phyloP scores from a whole-genome alignment of 2,329 filamentous ascomycete genomes.

The Zymoseptoria ardabiliae region DNA sequence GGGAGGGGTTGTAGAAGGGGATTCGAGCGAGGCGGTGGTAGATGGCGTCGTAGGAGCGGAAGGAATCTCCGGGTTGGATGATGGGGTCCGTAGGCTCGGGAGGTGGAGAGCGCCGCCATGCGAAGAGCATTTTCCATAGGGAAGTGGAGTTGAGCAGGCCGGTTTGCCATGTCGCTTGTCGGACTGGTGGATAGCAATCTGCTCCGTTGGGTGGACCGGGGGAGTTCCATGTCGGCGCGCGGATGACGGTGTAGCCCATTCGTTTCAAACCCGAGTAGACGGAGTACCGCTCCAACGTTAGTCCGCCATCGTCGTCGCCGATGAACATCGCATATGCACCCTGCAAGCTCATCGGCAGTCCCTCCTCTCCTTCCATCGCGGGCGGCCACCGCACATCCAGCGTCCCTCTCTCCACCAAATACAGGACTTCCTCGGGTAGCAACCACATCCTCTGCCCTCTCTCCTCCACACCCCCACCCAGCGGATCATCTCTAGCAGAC shows the following conservation, averaged over 20 bases:
- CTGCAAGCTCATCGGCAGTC: conserved; percentile 82
- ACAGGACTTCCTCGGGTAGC: conserved; percentile 84
- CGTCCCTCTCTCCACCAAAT: conserved; percentile 77
- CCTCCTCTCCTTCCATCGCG: conserved; percentile 41
- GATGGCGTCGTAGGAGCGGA: conserved; percentile 55
- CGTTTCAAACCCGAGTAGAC: conserved; percentile 83
- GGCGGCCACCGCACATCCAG: conserved; percentile 79
- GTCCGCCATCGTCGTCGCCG: conserved; percentile 52
- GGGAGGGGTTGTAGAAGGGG: conserved; percentile 57
- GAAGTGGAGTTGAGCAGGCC: conserved; percentile 27
- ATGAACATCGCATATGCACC: conserved; percentile 82
- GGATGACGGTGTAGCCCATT: conserved; percentile 70
- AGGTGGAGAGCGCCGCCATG: background rate
- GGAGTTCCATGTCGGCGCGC: conserved; percentile 49
- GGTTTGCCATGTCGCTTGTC: conserved; percentile 23
- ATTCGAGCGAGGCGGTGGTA: conserved; percentile 71
- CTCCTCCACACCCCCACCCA: conserved; percentile 20
- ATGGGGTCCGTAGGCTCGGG: conserved; percentile 37
- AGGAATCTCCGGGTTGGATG: conserved; percentile 43
- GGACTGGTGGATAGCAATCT: conserved; percentile 20
- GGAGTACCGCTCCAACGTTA: conserved; percentile 72
- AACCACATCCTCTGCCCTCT: conserved; percentile 56
- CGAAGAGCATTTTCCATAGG: conserved; percentile 10
- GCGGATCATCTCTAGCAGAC: conserved; percentile 43
- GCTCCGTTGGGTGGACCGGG: conserved; percentile 14